Conservation (phyloP, 192 early-diverging fungal genomes). For the Coemansia sp. region DNA sequence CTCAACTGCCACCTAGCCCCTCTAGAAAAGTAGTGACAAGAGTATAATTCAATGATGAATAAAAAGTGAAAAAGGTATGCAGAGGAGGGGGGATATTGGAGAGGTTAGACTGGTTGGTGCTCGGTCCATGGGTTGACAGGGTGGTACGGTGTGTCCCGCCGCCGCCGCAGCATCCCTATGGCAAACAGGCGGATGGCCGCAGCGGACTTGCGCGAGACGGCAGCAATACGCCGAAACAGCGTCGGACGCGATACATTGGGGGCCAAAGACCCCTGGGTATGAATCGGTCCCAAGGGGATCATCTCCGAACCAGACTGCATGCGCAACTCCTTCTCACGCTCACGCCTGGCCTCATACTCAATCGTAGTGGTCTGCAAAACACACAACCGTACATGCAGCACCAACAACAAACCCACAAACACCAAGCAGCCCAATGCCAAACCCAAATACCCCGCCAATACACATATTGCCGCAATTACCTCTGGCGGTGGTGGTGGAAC, state of each 20-base stretch:
- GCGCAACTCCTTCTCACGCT: slow-evolving; percentile 4
- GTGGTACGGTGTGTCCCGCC: not conserved
- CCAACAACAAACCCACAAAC: slow-evolving; percentile 19
- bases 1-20: slow-evolving; percentile 57
- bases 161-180: not conserved
- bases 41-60: not conserved
- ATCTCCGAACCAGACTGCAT: slow-evolving; percentile 1
- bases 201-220: not conserved
- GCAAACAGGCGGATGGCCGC: not conserved
- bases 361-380: slow-evolving; percentile 20
- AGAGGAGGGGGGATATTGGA: not conserved
- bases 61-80: not conserved
- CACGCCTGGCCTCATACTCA: slow-evolving; percentile 16
- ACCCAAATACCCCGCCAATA: slow-evolving; percentile 17
- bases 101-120: too few species aligned
- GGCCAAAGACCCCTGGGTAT: too few species aligned
- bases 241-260: not conserved
- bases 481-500: not conserved
- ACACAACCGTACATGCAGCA: slow-evolving; percentile 32
- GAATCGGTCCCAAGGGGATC: too few species aligned
- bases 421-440: not conserved
- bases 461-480: slow-evolving; percentile 6
- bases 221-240: not conserved
- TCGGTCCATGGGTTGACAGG: too few species aligned
- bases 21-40: not conserved